Percentiles rank a stretch among this genome's conserved stretches.
These are phyloP conservation scores for Fusarium napiforme DNA, from an alignment of 2,329 filamentous ascomycete species.

Conservation along the genomic window DNA sequence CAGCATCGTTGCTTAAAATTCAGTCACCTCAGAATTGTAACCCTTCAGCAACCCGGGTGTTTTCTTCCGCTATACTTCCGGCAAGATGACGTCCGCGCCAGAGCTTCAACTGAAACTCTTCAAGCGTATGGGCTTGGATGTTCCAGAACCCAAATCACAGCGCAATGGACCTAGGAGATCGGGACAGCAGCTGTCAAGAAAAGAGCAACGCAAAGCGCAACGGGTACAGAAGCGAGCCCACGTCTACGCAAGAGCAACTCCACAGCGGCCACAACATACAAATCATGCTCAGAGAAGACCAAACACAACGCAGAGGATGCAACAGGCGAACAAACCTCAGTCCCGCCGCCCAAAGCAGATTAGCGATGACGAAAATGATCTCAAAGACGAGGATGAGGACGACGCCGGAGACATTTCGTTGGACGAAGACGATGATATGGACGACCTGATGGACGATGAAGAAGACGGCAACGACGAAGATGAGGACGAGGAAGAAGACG, in stretches of 20 bases:
- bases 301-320: background rate
- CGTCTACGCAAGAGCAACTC: slow-evolving; percentile 40
- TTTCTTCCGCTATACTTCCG: background rate
- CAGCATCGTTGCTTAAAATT: slow-evolving; percentile 18
- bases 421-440: slow-evolving; percentile 44
- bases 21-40: background rate
- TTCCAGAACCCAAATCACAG: slow-evolving; percentile 37
- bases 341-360: slow-evolving; percentile 4
- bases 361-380: slow-evolving; percentile 34
- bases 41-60: background rate
- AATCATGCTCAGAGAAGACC: slow-evolving; percentile 9
- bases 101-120: slow-evolving; percentile 54
- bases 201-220: slow-evolving; percentile 75
- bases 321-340: background rate
- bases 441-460: slow-evolving; percentile 35
- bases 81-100: slow-evolving; percentile 39
- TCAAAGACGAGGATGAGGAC: slow-evolving; percentile 10
- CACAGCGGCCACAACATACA: slow-evolving; percentile 13
- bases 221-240: slow-evolving; percentile 68
- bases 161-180: slow-evolving; percentile 23
- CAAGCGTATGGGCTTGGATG: slow-evolving; percentile 51
- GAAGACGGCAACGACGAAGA: slow-evolving; percentile 31
- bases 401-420: slow-evolving; percentile 15
- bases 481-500: slow-evolving; percentile 33
- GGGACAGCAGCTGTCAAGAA: slow-evolving; percentile 55